Evolutionary conservation across 208 protist genomes (phyloP).

Genomic region (Phytomonas sp.): DNA sequence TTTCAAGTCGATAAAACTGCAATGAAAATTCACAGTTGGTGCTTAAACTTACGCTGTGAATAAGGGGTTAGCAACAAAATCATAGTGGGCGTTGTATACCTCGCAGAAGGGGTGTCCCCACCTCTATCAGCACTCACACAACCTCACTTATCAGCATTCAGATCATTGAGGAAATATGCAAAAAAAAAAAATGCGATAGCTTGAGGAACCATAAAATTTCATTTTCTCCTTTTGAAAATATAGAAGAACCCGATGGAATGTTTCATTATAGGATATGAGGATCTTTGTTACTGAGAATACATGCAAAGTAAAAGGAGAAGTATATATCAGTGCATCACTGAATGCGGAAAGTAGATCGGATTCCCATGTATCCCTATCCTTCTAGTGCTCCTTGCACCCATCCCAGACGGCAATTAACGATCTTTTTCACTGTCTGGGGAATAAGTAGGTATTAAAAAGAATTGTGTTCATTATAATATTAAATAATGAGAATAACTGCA

Average conservation of each 20-base stretch:
- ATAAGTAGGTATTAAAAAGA: constrained; percentile 5
- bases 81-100: background rate
- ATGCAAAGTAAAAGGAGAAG: background rate
- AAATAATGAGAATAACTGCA: background rate
- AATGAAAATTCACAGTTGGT: background rate
- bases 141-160: background rate
- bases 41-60: background rate
- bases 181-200: constrained; percentile 5
- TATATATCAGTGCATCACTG: background rate
- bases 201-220: constrained; percentile 3
- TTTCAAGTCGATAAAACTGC: background rate
- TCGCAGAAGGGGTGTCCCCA: background rate
- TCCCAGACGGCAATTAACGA: background rate
- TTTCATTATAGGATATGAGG: background rate
- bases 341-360: background rate
- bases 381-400: background rate
- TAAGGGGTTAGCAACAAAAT: background rate
- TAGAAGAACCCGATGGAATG: background rate
- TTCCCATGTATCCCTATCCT: background rate
- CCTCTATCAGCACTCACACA: background rate
- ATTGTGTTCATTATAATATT: background rate
- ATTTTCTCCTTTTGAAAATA: background rate
- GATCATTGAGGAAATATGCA: constrained; percentile 15
- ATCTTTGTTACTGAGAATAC: background rate
- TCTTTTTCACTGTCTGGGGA: background rate